Percentiles rank a stretch among this genome's conserved stretches.
Conservation (phyloP, 2,329 filamentous ascomycete genomes). For the Esteya vermicola region DNA sequence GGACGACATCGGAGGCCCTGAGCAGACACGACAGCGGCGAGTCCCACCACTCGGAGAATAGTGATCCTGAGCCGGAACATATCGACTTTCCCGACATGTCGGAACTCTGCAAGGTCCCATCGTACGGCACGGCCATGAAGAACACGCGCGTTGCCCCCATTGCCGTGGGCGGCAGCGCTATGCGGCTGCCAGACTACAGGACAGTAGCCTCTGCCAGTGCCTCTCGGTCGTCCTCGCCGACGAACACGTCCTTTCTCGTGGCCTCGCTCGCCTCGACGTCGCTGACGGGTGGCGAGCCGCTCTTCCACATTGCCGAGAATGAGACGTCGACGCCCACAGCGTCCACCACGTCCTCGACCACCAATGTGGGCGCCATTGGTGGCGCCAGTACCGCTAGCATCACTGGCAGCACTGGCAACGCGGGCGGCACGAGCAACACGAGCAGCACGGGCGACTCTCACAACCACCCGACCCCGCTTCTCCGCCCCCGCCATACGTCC, state of each 20-base stretch:
- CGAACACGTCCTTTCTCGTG: neutral
- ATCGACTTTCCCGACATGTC: conserved; percentile 44
- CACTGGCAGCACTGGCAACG: no score
- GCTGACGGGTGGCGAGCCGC: conserved; percentile 8
- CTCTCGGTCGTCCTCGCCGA: conserved; percentile 26
- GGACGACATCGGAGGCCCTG: conserved; percentile 24
- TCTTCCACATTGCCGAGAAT: conserved; percentile 17
- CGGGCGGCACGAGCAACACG: no score
- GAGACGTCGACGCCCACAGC: no score
- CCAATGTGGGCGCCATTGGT: no score
- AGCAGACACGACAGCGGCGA: conserved; percentile 41
- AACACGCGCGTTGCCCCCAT: conserved; percentile 40
- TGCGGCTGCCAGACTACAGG: conserved; percentile 50
- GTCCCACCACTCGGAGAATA: conserved; percentile 30
- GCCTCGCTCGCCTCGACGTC: neutral
- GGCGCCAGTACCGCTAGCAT: no score
- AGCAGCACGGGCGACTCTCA: no score
- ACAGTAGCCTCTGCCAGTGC: conserved; percentile 35
- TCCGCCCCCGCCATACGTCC: neutral
- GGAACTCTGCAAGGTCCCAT: conserved; percentile 59
- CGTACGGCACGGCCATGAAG: conserved; percentile 60
- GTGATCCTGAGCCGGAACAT: conserved; percentile 44
- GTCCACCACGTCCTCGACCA: no score
- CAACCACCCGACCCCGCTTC: no score
- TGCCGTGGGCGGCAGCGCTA: conserved; percentile 28